Base-by-base conservation (phyloP, 768 basidiomycete species). In the Suillus brevipes region DNA sequence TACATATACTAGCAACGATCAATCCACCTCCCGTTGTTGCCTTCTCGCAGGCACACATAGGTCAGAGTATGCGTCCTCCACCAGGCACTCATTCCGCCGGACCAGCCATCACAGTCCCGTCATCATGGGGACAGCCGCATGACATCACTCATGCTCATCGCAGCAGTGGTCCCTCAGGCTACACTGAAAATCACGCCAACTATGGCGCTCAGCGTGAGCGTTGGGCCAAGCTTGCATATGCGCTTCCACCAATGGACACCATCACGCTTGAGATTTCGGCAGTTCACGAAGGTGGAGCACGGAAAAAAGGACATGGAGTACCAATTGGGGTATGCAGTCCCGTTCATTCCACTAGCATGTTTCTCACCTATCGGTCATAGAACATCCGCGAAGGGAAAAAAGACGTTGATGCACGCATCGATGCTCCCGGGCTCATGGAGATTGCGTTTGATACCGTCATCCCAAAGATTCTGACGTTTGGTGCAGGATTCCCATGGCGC, bases 331-430 rank as follows among this genome's bases (percentile, higher is more conserved):
- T 45, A 40, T 2, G 38, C 38, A 40, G 38, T 40, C 13, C 23
- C 56, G 12, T 25, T 37, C 37, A 13, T 31, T 16, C 34, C 28
- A 6, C 42, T 16, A 18, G n/a, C 14, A 28, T 59, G 28, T 13
- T 20, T 18, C 31, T 14, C 59, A 36, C 50, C 59, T n/a, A 47
- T 64, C 34, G 55, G 49, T 40, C 36, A 20, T 28, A 66, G 66
- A 66, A 60, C 50, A 66, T 66, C 1, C n/a, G 34, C 14, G 63
- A 66, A 38, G 66, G 66, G 5, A 61, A 49, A 16, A 66, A 61
- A 13, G 63, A 55, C 16, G 43, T 66, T 58, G 63, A 66, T 42
- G 60, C 66, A 16, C 18, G 18, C 2, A 49, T 45, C 8, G 37
- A 20, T 20, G 36, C 60, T 31, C 43, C 60, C 9, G 42, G n/a